Evolutionary conservation across 495 filamentous ascomycete genomes (phyloP).

Genomic region (Coniosporium apollinis): DNA sequence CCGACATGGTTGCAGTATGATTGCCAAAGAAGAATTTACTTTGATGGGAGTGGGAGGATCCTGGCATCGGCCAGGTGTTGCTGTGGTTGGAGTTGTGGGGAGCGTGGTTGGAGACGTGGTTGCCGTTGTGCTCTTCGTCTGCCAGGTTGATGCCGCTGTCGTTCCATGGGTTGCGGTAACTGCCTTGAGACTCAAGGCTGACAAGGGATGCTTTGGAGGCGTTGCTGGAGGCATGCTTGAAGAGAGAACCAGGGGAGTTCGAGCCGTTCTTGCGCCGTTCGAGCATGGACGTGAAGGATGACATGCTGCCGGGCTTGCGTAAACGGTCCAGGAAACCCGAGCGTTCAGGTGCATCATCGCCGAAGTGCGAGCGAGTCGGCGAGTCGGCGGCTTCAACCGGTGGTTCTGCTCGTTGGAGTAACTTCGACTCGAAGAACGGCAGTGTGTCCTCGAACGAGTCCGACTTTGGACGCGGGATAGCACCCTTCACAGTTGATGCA

Average conservation of each 20-base stretch:
- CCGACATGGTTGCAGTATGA: conserved; percentile 28
- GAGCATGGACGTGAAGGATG: conserved; percentile 80
- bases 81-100: conserved; percentile 35
- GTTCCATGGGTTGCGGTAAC: conserved; percentile 93
- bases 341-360: conserved; percentile 47
- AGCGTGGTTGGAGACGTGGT: neutral
- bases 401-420: conserved; percentile 77
- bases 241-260: conserved; percentile 64
- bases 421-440: conserved; percentile 89
- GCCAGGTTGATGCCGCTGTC: conserved; percentile 86
- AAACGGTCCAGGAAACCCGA: conserved; percentile 78
- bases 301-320: conserved; percentile 83
- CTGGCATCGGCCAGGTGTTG: conserved; percentile 37
- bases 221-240: conserved; percentile 84
- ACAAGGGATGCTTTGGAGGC: conserved; percentile 88
- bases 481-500: conserved; percentile 71
- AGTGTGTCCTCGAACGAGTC: conserved; percentile 96
- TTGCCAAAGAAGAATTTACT: conserved; percentile 49
- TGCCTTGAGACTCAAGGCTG: conserved; percentile 81
- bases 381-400: conserved; percentile 61
- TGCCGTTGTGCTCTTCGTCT: conserved; percentile 52
- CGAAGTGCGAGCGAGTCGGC: conserved; percentile 63
- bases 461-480: conserved; percentile 88
- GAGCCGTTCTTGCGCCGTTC: conserved; percentile 86
- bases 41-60: conserved; percentile 17